Conservation (phyloP, 176 grass and related monocot genomes). For the Musa itinerans region DNA sequence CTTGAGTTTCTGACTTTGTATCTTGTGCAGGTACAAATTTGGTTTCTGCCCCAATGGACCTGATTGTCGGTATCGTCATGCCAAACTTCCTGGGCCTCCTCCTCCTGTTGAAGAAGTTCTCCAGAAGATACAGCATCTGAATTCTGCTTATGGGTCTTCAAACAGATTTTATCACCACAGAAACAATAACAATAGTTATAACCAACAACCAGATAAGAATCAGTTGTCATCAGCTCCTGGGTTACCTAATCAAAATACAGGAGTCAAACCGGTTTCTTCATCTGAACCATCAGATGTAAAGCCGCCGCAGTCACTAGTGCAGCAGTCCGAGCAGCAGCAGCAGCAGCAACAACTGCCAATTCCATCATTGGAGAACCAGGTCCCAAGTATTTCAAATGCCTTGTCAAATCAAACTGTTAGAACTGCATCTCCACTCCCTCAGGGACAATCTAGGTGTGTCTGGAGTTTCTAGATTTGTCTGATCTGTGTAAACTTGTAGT, state of each 20-base stretch:
- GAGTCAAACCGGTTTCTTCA: conserved; percentile 30
- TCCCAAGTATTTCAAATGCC: conserved; percentile 52
- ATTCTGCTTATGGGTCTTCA: conserved; percentile 34
- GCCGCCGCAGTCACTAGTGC: conserved; percentile 34
- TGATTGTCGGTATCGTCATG: conserved; percentile 80
- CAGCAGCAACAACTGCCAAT: conserved; percentile 17
- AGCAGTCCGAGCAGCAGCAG: conserved; percentile 31
- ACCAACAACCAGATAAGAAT: conserved; percentile 58
- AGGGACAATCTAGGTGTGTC: conserved; percentile 98
- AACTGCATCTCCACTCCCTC: conserved; percentile 81
- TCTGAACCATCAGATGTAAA: conserved; percentile 39
- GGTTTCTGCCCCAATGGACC: conserved; percentile 96
- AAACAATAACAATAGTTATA: conserved; percentile 53
- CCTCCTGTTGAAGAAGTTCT: conserved; percentile 81
- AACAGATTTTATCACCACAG: conserved; percentile 54
- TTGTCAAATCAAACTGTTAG: conserved; percentile 41
- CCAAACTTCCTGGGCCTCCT: conserved; percentile 46
- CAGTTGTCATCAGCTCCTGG: conserved; percentile 43
- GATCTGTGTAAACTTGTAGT: conserved; percentile 37
- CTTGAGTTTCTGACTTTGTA: background rate
- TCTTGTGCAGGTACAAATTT: conserved; percentile 78
- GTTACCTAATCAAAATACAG: conserved; percentile 38
- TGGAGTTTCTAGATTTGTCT: conserved; percentile 80
- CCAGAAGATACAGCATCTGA: conserved; percentile 67
- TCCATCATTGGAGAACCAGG: conserved; percentile 41